Evolutionary conservation across 768 basidiomycete genomes (phyloP), one percentile per base, ranked within the genome.

Genomic region (Termitomyces sp.): DNA sequence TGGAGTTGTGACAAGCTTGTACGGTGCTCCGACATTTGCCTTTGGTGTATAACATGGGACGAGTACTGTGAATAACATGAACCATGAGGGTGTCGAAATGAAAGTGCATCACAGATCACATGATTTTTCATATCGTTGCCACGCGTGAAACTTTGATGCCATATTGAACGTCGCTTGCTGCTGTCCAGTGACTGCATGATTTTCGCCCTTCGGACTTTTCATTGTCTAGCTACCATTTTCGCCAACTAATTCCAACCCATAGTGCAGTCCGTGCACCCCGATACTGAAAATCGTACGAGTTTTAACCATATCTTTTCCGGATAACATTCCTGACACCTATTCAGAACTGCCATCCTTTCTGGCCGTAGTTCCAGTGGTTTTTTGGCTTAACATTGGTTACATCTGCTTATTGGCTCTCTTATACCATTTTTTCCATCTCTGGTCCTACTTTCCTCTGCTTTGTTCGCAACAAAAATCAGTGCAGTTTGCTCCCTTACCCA

Each of bases 21-120:
- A 84, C 63, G 86, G 85, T 4, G 74, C 79, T 18, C 79, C 82
- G n/a, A 84, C 87, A 16, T 74, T 87, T 60, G 86, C 83, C 43
- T 90, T 90, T 70, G 86, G 84, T 10, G 55, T 82, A 47, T 83
- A 65, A 61, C 52, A 35, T 16, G 28, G 28, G 33, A 51, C 36
- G 43, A 51, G 18, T 33, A 40, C 20, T 53, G 54, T 44, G 20
- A 51, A 54, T 49, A 38, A 22, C n/a, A 38, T 52, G 44, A 24
- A 44, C 18, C 18, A 14, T 43, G 20, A 13, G 14, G 24, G 14
- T 8, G 20, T 42, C 8, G 40, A 42, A 20, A 20, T 42, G n/a
- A n/a, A 40, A 6, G 7, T 18, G 18, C 16, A 40, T 40, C 18
- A 14, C 3, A 20, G 42, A 50, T 62, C 61, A 62, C 53, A 44